Evolutionary conservation across 2,329 filamentous ascomycete species (phyloP), one percentile per base, ranked within the genome.

Genomic region (Penicillium sp.): DNA sequence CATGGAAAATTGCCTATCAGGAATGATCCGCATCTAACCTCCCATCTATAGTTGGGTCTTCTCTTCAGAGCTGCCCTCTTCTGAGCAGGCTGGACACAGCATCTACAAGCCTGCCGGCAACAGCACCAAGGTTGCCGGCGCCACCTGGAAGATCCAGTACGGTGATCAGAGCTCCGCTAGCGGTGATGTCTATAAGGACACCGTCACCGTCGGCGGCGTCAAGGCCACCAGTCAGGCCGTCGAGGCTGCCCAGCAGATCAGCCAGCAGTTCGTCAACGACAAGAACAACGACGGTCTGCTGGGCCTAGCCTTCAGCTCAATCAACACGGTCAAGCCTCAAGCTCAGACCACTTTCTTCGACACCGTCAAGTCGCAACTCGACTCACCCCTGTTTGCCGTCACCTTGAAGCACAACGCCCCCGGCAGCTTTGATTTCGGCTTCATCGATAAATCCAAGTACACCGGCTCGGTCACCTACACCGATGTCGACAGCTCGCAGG

Each of bases 111-210:
- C 80, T 3, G 75, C 76, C 24, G 65, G 49, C 6, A 76, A 73
- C 1, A 71, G 71, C 41, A 75, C 74, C 54, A 65, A 73, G 39
- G 58, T 81, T 43, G 54, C 53, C 2, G 79, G 79, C 20, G 71
- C 74, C 54, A 75, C 68, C 23, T 88, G 83, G 83, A 66, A 68
- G 6, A 83, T 87, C 60, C 70, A 64, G 13, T 88, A 88, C 58
- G 84, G 82, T 23, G 86, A 88, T 57, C 81, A 81, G 12, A 81
- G 80, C 39, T 75, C 75, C 33, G 85, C 85, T 15, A 74, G 68
- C 40, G 86, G 86, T 37, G 77, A 78, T 42, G 84, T 88, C 47
- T 87, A 84, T 68, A 76, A 74, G 27, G 86, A 88, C 66, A 80
- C 74, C 42, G 84, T 88, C 37, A 72, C 72, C 20, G 76, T 88